phyloP scores from a whole-genome alignment of 345 rosid species.

The Euclidium syriacum region DNA sequence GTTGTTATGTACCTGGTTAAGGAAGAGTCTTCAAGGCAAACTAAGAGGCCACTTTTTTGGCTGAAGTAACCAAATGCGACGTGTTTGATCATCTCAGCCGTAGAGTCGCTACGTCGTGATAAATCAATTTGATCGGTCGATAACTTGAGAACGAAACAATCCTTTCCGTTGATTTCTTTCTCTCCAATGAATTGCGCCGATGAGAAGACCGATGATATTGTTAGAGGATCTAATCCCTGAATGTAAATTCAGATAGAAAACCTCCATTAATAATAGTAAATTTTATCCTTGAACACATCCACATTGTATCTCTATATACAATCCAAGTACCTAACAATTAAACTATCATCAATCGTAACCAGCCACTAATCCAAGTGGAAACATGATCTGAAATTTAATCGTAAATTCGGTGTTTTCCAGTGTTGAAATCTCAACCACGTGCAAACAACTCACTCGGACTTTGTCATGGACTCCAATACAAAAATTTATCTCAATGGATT shows the following conservation, averaged over 20 bases:
- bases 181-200: conserved; percentile 85
- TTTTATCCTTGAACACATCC: neutral
- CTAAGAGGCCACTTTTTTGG: conserved; percentile 78
- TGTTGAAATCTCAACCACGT: too few species aligned
- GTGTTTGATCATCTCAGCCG: conserved; percentile 95
- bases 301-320: neutral
- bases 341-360: neutral
- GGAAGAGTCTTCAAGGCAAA: conserved; percentile 32
- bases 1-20: conserved; percentile 21
- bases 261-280: neutral
- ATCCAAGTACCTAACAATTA: neutral
- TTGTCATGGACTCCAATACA: too few species aligned
- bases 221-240: conserved; percentile 90
- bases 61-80: conserved; percentile 83
- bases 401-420: too few species aligned
- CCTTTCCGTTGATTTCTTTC: conserved; percentile 50
- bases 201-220: conserved; percentile 73
- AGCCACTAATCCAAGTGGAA: too few species aligned
- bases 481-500: too few species aligned
- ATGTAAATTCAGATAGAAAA: conserved; percentile 9
- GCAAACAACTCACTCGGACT: too few species aligned
- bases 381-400: too few species aligned
- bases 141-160: conserved; percentile 80
- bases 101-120: conserved; percentile 64
- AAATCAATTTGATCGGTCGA: conserved; percentile 74